phyloP scores from a whole-genome alignment of 495 filamentous ascomycete genomes.

The Aspergillus sclerotiicarbonarius region DNA sequence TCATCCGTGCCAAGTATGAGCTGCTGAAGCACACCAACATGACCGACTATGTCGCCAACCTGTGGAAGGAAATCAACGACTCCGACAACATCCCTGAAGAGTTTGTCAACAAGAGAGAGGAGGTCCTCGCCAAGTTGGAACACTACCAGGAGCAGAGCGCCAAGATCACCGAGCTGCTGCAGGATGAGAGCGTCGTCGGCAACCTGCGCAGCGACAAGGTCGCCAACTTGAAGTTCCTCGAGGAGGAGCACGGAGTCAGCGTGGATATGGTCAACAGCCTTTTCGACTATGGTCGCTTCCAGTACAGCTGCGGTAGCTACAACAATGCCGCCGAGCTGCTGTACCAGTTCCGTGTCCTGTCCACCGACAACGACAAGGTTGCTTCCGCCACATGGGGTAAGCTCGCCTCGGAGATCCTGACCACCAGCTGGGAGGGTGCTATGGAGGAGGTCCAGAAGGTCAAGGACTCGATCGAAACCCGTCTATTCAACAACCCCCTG shows the following conservation, averaged over 20 bases:
- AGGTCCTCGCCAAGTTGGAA: slow-evolving; percentile 77
- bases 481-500: slow-evolving; percentile 91
- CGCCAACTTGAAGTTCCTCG: slow-evolving; percentile 92
- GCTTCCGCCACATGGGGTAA: slow-evolving; percentile 94
- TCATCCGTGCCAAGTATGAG: slow-evolving; percentile 81
- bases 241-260: slow-evolving; percentile 91
- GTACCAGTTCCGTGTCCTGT: slow-evolving; percentile 94
- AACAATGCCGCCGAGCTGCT: slow-evolving; percentile 80
- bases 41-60: slow-evolving; percentile 89
- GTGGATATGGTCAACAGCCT: slow-evolving; percentile 91
- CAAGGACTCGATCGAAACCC: slow-evolving; percentile 86
- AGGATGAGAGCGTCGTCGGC: slow-evolving; percentile 80
- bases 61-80: slow-evolving; percentile 83
- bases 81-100: slow-evolving; percentile 76
- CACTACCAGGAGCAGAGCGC: slow-evolving; percentile 77
- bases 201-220: slow-evolving; percentile 93
- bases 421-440: slow-evolving; percentile 88
- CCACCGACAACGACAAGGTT: slow-evolving; percentile 96
- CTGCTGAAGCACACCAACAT: slow-evolving; percentile 95
- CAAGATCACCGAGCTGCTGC: slow-evolving; percentile 80
- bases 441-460: slow-evolving; percentile 94
- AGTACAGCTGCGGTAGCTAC: slow-evolving; percentile 96
- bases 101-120: slow-evolving; percentile 81
- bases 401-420: slow-evolving; percentile 89
- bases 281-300: slow-evolving; percentile 90